Evolutionary conservation across 768 basidiomycete species (phyloP), one percentile per base, ranked within the genome.

Genomic region (Gyrodon lividus): DNA sequence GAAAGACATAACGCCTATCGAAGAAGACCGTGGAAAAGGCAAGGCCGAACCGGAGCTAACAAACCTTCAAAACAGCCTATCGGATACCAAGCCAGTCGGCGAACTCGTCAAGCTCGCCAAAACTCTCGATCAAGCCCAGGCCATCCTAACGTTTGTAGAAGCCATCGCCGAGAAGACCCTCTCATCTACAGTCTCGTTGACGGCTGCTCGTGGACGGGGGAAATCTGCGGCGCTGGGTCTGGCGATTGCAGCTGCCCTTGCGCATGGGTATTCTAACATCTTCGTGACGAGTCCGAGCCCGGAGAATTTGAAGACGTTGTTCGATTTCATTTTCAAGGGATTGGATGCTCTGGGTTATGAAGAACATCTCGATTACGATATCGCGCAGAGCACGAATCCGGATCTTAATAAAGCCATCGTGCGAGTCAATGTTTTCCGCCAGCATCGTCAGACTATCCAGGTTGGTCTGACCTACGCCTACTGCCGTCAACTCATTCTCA

Each of bases 231-330:
- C 95, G 0, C 75, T 99, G n/a, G 97, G 97, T 33, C 73, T 99
- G 43, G 91, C 94, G 1, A 91, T 98, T 53, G 89, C 96, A 1
- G 88, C 92, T 12, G 95, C 97, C 1, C 75, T 98, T 19, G 88
- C 86, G 1, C 89, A 97, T 62, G 94, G 93, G 22, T 98, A 98
- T 66, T 89, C 90, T 46, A 99, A 99, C 69, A 92, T 98, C 51
- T 99, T 98, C 66, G 92, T 99, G 46, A 99, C 97, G 9, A 93
- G 90, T 68, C 97, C 97, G 0, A 92, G 87, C 62, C 97, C 97
- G 2, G 96, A 98, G 71, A 99, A 99, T 70, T 74, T 99, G 73
- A 95, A 89, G 74, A 98, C 96, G 0, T 67, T 98, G n/a, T 99
- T 98, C 63, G 93, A 98, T 52, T 98, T 99, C 67, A 80, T 98